Percentiles rank a stretch among this genome's conserved stretches.
These are phyloP conservation scores for Lasiosphaeris hirsuta DNA, from an alignment of 495 filamentous ascomycete genomes.

Conservation along the genomic window DNA sequence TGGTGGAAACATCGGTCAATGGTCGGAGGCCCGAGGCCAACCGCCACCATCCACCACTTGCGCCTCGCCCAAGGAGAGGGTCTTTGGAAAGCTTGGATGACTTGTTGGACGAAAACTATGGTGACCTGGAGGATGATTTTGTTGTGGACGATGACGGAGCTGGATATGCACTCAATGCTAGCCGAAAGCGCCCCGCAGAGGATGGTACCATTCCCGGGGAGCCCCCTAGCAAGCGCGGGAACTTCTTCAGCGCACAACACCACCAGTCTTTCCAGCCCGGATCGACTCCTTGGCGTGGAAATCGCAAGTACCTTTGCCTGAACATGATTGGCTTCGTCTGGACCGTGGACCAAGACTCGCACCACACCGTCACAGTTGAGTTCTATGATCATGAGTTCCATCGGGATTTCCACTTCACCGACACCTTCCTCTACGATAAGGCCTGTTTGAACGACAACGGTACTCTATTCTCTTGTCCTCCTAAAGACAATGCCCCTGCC, in stretches of 20 bases:
- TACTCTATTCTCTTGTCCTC: constrained; percentile 78
- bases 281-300: constrained; percentile 92
- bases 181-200: constrained; percentile 63
- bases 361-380: constrained; percentile 94
- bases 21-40: constrained; percentile 52
- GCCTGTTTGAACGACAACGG: constrained; percentile 86
- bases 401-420: constrained; percentile 94
- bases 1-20: constrained; percentile 69
- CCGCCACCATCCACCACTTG: constrained; percentile 50
- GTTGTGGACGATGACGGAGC: constrained; percentile 95
- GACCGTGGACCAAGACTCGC: constrained; percentile 93
- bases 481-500: constrained; percentile 63
- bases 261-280: constrained; percentile 89
- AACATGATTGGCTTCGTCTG: constrained; percentile 93
- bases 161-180: constrained; percentile 71
- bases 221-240: constrained; percentile 41
- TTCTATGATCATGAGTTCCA: constrained; percentile 93
- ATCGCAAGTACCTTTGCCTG: constrained; percentile 86
- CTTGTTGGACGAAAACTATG: constrained; percentile 57
- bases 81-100: constrained; percentile 49
- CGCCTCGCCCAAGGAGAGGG: constrained; percentile 38
- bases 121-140: constrained; percentile 71
- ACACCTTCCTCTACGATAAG: constrained; percentile 91
- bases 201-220: constrained; percentile 37
- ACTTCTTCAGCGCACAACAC: constrained; percentile 60